phyloP scores from a whole-genome alignment of 1,284 basidiomycete genomes.

The Quambalaria eucalypti region DNA sequence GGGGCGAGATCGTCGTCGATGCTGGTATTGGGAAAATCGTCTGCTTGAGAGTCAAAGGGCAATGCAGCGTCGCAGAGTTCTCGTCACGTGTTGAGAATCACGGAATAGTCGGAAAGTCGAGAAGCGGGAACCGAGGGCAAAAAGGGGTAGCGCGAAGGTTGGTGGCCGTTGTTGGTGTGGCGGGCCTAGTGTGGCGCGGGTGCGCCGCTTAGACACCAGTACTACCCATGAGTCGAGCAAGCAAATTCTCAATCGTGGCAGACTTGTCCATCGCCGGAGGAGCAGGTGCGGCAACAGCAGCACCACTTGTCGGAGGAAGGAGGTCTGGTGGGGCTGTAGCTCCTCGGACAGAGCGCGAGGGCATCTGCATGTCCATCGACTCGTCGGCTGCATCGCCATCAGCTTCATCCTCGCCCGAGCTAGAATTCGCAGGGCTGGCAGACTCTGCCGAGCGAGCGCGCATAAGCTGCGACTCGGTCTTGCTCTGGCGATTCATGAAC shows the following conservation, averaged over 20 bases:
- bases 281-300: not conserved
- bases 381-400: not conserved
- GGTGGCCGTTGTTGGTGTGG: too few relatives aligned
- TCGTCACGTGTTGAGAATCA: not conserved
- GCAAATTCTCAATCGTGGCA: not conserved
- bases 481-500: constrained; percentile 21
- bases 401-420: not conserved
- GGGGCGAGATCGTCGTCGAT: too few relatives aligned
- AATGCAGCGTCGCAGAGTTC: too few relatives aligned
- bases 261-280: not conserved
- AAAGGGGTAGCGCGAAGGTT: not conserved
- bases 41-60: too few relatives aligned
- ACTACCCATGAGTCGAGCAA: not conserved
- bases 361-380: too few relatives aligned
- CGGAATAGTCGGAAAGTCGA: not conserved
- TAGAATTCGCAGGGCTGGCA: not conserved
- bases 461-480: not conserved
- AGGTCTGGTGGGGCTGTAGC: not conserved
- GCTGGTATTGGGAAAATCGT: too few relatives aligned
- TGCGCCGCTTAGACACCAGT: too few relatives aligned
- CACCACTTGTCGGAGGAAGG: not conserved
- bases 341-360: too few relatives aligned
- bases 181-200: too few relatives aligned
- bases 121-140: not conserved
- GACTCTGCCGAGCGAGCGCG: not conserved